phyloP scores from a whole-genome alignment of 805 yeast species.

The Blastobotrys terrestris region DNA sequence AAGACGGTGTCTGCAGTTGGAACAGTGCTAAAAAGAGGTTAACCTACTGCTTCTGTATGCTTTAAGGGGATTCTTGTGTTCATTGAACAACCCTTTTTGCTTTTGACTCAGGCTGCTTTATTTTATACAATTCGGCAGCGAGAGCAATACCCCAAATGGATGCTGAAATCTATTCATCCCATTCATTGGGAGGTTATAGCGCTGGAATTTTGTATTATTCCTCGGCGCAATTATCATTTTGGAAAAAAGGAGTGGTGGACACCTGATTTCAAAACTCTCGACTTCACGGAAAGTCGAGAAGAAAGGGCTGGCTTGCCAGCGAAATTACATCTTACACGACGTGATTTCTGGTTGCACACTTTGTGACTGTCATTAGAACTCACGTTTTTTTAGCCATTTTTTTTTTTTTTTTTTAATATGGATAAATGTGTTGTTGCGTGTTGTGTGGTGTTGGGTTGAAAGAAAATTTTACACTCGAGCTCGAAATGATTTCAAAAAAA shows the following conservation, averaged over 20 bases:
- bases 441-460: neutral
- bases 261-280: conserved; percentile 7
- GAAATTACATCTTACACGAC: neutral
- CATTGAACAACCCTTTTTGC: conserved; percentile 7
- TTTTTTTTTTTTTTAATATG: neutral
- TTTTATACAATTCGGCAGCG: neutral
- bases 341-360: neutral
- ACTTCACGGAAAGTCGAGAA: conserved; percentile 3
- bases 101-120: conserved; percentile 13
- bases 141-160: neutral
- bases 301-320: conserved; percentile 7
- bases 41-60: neutral
- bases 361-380: neutral
- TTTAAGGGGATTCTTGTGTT: conserved; percentile 1
- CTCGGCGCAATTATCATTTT: neutral
- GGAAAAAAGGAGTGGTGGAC: neutral
- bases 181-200: neutral
- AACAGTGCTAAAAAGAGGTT: conserved; percentile 44
- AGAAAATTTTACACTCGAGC: neutral
- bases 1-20: conserved; percentile 26
- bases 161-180: too few species aligned
- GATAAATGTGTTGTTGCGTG: neutral
- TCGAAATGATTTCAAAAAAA: too few species aligned
- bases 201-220: neutral
- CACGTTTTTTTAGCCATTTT: conserved; percentile 9